phyloP scores from a whole-genome alignment of 2,329 filamentous ascomycete species.

The Nemania bipapillata region DNA sequence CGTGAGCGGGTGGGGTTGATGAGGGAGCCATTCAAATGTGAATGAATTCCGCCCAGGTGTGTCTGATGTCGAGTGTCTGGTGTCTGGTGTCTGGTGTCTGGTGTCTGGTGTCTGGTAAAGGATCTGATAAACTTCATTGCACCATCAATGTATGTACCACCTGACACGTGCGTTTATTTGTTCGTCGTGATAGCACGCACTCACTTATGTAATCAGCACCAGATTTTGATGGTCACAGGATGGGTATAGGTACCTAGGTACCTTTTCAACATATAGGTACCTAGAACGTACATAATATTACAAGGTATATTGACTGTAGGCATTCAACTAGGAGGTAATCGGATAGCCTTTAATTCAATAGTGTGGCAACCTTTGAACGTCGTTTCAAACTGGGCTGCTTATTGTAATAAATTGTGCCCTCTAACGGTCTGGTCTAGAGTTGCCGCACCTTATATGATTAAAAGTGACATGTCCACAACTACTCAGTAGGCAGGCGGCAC shows the following conservation, averaged over 20 bases:
- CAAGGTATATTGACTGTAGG: too few relatives aligned
- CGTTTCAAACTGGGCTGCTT: too few relatives aligned
- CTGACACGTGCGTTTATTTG: constrained; percentile 2
- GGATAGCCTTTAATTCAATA: too few relatives aligned
- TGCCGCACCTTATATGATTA: not conserved
- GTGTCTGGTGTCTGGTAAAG: not conserved
- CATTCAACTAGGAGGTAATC: not conserved
- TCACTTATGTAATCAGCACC: not conserved
- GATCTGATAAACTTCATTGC: not conserved
- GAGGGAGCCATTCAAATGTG: not conserved
- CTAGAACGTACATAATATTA: too few relatives aligned
- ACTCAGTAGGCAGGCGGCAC: not conserved
- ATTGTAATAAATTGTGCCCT: not conserved
- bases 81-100: not conserved
- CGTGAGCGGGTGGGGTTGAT: not conserved
- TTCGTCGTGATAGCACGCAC: not conserved
- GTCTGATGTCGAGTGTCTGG: too few relatives aligned
- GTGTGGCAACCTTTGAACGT: too few relatives aligned
- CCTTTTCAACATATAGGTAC: not conserved
- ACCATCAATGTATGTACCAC: constrained; percentile 4
- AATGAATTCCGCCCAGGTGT: not conserved
- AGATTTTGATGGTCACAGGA: constrained; percentile 7
- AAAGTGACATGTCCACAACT: not conserved
- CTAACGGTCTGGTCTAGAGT: not conserved
- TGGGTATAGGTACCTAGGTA: not conserved